phyloP scores from a whole-genome alignment of 2,329 filamentous ascomycete genomes.

The Raffaelea arxii region DNA sequence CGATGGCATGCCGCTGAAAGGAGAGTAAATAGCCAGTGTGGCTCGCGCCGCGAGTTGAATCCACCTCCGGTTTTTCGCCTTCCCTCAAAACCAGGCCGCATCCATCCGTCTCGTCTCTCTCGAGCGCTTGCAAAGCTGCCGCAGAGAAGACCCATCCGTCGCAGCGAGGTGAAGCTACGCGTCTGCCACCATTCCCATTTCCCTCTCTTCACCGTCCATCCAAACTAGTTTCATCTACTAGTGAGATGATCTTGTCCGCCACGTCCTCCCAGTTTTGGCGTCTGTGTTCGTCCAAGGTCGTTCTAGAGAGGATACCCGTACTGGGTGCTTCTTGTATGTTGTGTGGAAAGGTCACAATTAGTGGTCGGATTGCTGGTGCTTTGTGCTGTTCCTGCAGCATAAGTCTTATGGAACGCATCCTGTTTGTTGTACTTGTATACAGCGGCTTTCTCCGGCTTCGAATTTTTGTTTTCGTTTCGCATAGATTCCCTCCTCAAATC shows the following conservation, averaged over 20 bases:
- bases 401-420: too few species aligned
- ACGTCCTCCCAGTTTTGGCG: too few species aligned
- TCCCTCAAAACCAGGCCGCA: too few species aligned
- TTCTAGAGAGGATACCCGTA: too few species aligned
- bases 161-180: slow-evolving; percentile 6
- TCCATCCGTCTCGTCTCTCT: slow-evolving; percentile 19
- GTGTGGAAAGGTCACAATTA: too few species aligned
- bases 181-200: background rate
- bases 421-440: background rate
- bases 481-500: too few species aligned
- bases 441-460: background rate
- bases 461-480: background rate
- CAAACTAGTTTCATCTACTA: too few species aligned
- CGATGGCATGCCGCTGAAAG: slow-evolving; percentile 5
- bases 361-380: too few species aligned
- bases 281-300: too few species aligned
- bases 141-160: background rate
- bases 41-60: slow-evolving; percentile 3
- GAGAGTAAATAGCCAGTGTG: slow-evolving; percentile 8
- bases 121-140: slow-evolving; percentile 19
- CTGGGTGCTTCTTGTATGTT: too few species aligned
- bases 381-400: too few species aligned
- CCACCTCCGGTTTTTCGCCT: slow-evolving; percentile 10
- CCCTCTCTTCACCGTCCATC: background rate
- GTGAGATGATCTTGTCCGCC: too few species aligned